Base-by-base conservation (phyloP, 768 basidiomycete species). In the Russula lepida region DNA sequence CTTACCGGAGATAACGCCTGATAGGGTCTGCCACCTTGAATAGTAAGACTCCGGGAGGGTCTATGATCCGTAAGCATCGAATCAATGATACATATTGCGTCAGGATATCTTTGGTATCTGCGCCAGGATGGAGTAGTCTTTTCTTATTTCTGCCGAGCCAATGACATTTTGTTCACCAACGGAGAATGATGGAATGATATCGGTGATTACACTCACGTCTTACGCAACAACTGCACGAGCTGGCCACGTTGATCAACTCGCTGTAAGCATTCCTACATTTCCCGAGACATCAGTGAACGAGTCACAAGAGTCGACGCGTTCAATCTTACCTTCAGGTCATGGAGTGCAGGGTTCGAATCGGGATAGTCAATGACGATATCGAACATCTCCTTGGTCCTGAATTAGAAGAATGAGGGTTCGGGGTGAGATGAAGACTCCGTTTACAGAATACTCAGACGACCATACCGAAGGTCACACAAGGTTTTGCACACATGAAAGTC, bases 301-400 rank as follows among this genome's bases (percentile, higher is more conserved):
- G 32, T 15, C 41, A 46, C 32, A 27, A 50, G 8, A 58, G 47
- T 21, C 59, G 41, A 48, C 21, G 27, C 52, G 17, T 15, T 6
- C n/a, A 13, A 27, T 25, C 32, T 17, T 62, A 91, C 93, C 75
- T 83, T 88, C 21, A 98, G 77, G 73, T 99, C 97, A 59, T 88
- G 80, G 21, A 98, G 74, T 0, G 93, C 94, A 4, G 86, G 84
- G 65, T 77, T 78, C 0, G 95, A 95, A 62, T 94, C 89, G 0
- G 95, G 94, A 67, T 84, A 95, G 68, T 95, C 92, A 58, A 98
- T 85, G 60, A 98, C 95, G 58, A 98, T 97, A 66, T 95, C 92
- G 69, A 97, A 98, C 21, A 98, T 87, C 71, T 98, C 95, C 52
- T 76, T 78, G 60, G 84, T 87, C 35, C 85, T 86, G 41, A 39